Percentiles rank a stretch among this genome's conserved stretches.
Evolutionary conservation across 192 early-diverging fungal genomes (phyloP).

Genomic region (Rhizoclosmatium sp.): DNA sequence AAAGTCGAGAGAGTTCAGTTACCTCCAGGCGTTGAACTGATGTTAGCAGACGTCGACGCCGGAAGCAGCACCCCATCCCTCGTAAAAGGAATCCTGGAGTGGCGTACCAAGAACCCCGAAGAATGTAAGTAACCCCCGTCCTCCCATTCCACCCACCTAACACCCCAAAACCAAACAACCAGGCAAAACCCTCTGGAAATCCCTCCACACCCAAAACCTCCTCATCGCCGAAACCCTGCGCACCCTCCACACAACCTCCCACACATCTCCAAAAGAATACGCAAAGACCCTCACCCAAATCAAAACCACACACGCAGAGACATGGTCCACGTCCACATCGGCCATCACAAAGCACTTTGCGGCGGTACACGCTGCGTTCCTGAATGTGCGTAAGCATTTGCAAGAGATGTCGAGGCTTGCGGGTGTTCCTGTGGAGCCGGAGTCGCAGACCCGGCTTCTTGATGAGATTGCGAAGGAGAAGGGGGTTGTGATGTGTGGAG

Average conservation of each 20-base stretch:
- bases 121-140: constrained; percentile 27
- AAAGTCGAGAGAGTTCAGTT: constrained; percentile 67
- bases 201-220: too few relatives aligned
- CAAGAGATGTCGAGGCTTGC: constrained; percentile 76
- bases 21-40: constrained; percentile 75
- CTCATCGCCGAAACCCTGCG: too few relatives aligned
- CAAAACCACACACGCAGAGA: constrained; percentile 24
- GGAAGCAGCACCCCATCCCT: constrained; percentile 95
- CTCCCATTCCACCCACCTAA: too few relatives aligned
- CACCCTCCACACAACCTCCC: too few relatives aligned
- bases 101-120: constrained; percentile 76
- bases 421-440: constrained; percentile 89
- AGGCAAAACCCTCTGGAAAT: too few relatives aligned
- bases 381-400: constrained; percentile 68
- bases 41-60: constrained; percentile 92
- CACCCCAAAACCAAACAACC: too few relatives aligned
- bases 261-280: too few relatives aligned
- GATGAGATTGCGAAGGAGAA: constrained; percentile 80
- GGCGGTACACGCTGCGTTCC: neutral
- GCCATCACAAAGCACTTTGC: too few relatives aligned
- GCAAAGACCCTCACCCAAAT: neutral
- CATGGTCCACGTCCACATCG: neutral
- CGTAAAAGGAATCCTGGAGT: constrained; percentile 84
- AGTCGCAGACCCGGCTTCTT: constrained; percentile 83
- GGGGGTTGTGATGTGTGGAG: constrained; percentile 91